These are phyloP conservation scores for Exidia glandulosa DNA, from an alignment of 768 basidiomycete species.

Conservation along the genomic window DNA sequence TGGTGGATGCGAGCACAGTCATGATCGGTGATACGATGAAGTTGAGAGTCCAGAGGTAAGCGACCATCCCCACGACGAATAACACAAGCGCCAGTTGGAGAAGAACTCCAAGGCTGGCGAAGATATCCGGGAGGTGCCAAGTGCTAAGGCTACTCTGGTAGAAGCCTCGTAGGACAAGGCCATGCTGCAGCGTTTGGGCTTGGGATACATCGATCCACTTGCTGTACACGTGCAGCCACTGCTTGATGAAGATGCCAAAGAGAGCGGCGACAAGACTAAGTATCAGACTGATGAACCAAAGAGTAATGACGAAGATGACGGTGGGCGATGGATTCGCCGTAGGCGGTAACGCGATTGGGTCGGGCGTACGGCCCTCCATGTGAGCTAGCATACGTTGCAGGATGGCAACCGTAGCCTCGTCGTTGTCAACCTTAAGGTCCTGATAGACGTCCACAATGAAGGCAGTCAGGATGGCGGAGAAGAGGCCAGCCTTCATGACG, in stretches of 20 bases:
- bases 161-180: neutral
- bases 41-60: neutral
- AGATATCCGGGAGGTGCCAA: neutral
- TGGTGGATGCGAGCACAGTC: neutral
- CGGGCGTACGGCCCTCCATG: neutral
- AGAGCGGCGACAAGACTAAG: neutral
- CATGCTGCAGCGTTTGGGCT: neutral
- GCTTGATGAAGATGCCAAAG: constrained; percentile 1
- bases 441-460: constrained; percentile 1
- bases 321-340: neutral
- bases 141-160: neutral
- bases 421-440: neutral
- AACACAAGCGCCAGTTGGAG: constrained; percentile 1
- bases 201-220: neutral
- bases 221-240: constrained; percentile 1
- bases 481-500: neutral
- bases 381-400: neutral
- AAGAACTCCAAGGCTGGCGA: neutral
- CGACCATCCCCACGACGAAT: neutral
- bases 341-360: neutral
- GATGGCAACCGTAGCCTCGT: neutral
- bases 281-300: neutral
- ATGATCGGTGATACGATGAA: neutral
- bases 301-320: neutral
- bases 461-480: constrained; percentile 1